phyloP scores from a whole-genome alignment of 2,329 filamentous ascomycete species.

The Remersonia thermophila region DNA sequence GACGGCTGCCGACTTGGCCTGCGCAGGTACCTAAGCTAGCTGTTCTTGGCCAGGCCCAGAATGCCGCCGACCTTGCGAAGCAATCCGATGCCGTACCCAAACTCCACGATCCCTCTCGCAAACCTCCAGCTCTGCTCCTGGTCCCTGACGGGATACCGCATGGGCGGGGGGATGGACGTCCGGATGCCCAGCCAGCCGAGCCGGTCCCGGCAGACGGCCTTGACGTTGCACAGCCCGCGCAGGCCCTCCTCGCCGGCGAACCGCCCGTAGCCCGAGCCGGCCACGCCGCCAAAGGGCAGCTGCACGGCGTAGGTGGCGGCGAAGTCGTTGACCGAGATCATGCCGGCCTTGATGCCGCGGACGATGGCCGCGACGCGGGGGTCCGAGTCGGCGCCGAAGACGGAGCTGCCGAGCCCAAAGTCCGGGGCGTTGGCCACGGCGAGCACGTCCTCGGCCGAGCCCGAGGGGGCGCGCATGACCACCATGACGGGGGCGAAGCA shows the following conservation, averaged over 20 bases:
- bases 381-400: conserved; percentile 61
- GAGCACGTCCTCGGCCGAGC: conserved; percentile 51
- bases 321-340: conserved; percentile 95
- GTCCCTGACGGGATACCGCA: conserved; percentile 68
- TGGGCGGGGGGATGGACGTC: conserved; percentile 67
- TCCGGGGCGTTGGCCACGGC: conserved; percentile 68
- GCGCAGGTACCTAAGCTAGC: conserved; percentile 2
- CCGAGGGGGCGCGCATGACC: conserved; percentile 60
- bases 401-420: conserved; percentile 78
- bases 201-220: conserved; percentile 73
- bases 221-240: conserved; percentile 72
- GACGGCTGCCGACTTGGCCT: not conserved
- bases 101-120: conserved; percentile 45
- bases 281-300: conserved; percentile 85
- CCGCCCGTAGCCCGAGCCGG: conserved; percentile 79
- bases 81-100: conserved; percentile 40
- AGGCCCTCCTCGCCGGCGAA: conserved; percentile 89
- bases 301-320: conserved; percentile 87
- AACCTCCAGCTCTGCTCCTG: conserved; percentile 54
- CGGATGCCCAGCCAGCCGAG: conserved; percentile 47
- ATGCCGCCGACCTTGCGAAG: conserved; percentile 16
- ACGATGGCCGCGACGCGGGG: conserved; percentile 53
- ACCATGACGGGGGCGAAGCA: conserved; percentile 89
- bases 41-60: conserved; percentile 19
- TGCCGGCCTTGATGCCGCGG: conserved; percentile 61